Conservation (phyloP, 352 stramenopile species). For the Globisporangium nodosum region DNA sequence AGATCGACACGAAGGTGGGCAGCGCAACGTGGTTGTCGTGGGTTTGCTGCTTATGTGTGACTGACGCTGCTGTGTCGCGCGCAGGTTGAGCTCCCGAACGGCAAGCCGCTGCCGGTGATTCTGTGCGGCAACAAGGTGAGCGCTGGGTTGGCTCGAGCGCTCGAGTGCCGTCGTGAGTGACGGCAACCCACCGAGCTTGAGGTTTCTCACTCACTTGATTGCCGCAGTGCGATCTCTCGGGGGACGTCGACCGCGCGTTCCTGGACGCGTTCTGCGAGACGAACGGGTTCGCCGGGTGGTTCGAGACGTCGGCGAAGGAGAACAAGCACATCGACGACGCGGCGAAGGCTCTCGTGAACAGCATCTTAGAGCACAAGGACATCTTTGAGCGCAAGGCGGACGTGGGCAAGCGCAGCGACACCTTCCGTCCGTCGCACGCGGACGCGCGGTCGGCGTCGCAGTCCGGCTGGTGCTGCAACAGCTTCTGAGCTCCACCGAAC, state of each 20-base stretch:
- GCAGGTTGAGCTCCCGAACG: slow-evolving; percentile 86
- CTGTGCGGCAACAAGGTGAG: slow-evolving; percentile 91
- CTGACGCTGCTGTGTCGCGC: not conserved
- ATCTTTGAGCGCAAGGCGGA: slow-evolving; percentile 85
- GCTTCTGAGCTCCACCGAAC: slow-evolving; percentile 42
- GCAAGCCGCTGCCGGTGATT: slow-evolving; percentile 87
- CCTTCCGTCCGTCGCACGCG: slow-evolving; percentile 66
- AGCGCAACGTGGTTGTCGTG: not conserved
- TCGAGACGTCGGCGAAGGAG: slow-evolving; percentile 90
- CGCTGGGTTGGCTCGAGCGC: no score
- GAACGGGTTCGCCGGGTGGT: slow-evolving; percentile 91
- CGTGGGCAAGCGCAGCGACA: slow-evolving; percentile 59
- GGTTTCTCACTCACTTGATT: not conserved
- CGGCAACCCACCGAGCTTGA: not conserved
- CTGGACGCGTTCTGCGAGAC: slow-evolving; percentile 86
- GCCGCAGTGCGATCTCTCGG: slow-evolving; percentile 76
- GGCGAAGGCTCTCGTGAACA: slow-evolving; percentile 74
- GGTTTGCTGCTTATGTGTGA: not conserved
- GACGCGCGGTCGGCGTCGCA: slow-evolving; percentile 36
- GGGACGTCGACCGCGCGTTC: slow-evolving; percentile 67
- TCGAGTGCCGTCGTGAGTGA: not conserved
- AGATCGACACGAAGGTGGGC: slow-evolving; percentile 89
- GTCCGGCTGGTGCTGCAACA: slow-evolving; percentile 81
- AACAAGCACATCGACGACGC: slow-evolving; percentile 91
- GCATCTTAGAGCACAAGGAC: slow-evolving; percentile 75